These are phyloP conservation scores for Linnemannia exigua DNA, from an alignment of 192 early-diverging fungal genomes.

Conservation along the genomic window DNA sequence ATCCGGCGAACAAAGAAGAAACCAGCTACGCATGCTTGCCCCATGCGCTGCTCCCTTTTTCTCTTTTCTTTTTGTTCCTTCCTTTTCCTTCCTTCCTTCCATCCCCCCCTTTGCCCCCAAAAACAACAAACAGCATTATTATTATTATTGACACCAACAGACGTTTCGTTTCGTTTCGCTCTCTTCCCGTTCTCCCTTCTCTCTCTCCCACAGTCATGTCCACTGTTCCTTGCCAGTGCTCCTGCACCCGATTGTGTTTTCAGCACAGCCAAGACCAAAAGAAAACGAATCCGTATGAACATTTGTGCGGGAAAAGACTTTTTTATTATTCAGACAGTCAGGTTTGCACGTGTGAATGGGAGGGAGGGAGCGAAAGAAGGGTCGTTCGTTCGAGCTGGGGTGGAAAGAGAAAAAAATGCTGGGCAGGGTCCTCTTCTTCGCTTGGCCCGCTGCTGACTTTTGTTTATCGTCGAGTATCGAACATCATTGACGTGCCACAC, in stretches of 20 bases:
- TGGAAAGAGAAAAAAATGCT: neutral
- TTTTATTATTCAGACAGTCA: neutral
- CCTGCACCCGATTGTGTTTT: neutral
- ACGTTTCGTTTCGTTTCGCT: neutral
- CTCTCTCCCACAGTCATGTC: neutral
- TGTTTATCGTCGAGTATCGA: too few species aligned
- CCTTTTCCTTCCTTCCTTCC: neutral
- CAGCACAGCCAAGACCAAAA: neutral
- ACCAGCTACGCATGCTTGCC: neutral
- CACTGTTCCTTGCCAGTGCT: neutral
- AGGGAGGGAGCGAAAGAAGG: neutral
- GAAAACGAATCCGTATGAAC: neutral
- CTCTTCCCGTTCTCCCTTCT: neutral
- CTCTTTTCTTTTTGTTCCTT: neutral
- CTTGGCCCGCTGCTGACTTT: neutral
- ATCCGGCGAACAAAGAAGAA: too few species aligned
- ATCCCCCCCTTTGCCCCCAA: neutral
- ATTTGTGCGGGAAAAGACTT: neutral
- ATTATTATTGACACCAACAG: neutral
- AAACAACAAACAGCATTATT: neutral
- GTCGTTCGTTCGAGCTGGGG: neutral
- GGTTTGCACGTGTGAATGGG: constrained; percentile 4
- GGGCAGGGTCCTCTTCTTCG: neutral
- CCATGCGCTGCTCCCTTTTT: neutral
- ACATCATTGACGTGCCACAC: too few species aligned